Evolutionary conservation across 331 rosid genomes (phyloP), one percentile per base, ranked within the genome.

Genomic region (Malus hybrid): DNA sequence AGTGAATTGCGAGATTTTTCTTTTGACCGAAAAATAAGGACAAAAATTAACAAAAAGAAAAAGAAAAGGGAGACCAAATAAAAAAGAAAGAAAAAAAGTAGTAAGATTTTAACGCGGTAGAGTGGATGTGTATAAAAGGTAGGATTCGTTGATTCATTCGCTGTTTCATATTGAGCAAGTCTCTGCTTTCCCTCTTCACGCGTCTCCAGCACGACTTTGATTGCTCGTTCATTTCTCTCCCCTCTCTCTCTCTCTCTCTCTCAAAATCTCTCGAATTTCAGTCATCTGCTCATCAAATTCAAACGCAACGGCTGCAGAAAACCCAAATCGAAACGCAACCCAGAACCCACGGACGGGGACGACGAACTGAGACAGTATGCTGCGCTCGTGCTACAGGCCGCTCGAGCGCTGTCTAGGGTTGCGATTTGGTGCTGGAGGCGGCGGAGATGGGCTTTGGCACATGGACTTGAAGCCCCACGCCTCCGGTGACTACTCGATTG

Each of bases 401-500:
- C 56, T 91, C 33, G 93, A 87, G 73, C 84, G 85, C 19, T 91
- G 91, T 77, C 80, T 85, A 20, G 88, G 93, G 1, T 54, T 88
- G 6, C 71, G 82, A 18, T 69, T 42, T 34, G 80, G 83, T 5
- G 31, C 36, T 10, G 70, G 83, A 8, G 86, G 80, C 2, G 81
- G 90, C 11, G 75, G 79, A 5, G 97, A 94, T 76, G 86, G 86
- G 6, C 88, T 94, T 24, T 94, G 99, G 99, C 92, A 94, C 69
- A 76, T 90, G 28, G 97, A 94, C 66, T 76, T 92, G 78, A 91
- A 87, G 76, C 91, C 96, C 10, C 90, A 90, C 65, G 96, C 97
- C 69, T 88, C 92, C 33, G 99, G 99, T 12, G 97, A 94, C 69
- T 94, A 87, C 83, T 94, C 99, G 67, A 94, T 94, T 66, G 99